These are phyloP conservation scores for Phytophthora cryptogea DNA, from an alignment of 352 stramenopile species.

Conservation along the genomic window DNA sequence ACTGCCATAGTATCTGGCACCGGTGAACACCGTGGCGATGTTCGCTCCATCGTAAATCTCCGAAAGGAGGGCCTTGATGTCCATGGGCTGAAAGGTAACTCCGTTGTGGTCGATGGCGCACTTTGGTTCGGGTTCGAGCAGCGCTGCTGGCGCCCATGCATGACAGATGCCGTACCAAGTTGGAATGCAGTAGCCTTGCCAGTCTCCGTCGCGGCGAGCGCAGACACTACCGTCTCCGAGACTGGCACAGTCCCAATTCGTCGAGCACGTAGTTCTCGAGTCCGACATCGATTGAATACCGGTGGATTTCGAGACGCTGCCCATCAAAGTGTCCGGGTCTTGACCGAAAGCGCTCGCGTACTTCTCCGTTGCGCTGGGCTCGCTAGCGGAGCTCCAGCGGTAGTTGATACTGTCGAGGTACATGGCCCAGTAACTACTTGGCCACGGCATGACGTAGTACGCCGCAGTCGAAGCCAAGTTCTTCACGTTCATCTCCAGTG, in stretches of 20 bases:
- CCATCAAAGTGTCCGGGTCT: constrained; percentile 40
- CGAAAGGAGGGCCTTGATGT: constrained; percentile 55
- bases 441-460: constrained; percentile 46
- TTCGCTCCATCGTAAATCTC: constrained; percentile 46
- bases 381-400: constrained; percentile 32
- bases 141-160: constrained; percentile 43
- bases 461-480: constrained; percentile 23
- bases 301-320: constrained; percentile 36
- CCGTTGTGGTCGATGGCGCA: constrained; percentile 47
- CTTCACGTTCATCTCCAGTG: constrained; percentile 37
- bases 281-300: constrained; percentile 39
- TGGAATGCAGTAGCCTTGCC: constrained; percentile 47
- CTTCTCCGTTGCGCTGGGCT: constrained; percentile 43
- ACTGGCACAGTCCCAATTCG: constrained; percentile 36
- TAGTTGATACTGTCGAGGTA: constrained; percentile 74
- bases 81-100: constrained; percentile 51
- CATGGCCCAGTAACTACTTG: constrained; percentile 63
- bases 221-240: constrained; percentile 37
- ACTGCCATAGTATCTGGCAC: constrained; percentile 37
- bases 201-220: constrained; percentile 32
- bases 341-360: constrained; percentile 50
- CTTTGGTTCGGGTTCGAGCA: constrained; percentile 49
- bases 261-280: constrained; percentile 30
- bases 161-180: constrained; percentile 58
- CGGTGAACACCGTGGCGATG: constrained; percentile 49